Conservation (phyloP, 2,329 filamentous ascomycete species). For the Fusarium phyllophilum region DNA sequence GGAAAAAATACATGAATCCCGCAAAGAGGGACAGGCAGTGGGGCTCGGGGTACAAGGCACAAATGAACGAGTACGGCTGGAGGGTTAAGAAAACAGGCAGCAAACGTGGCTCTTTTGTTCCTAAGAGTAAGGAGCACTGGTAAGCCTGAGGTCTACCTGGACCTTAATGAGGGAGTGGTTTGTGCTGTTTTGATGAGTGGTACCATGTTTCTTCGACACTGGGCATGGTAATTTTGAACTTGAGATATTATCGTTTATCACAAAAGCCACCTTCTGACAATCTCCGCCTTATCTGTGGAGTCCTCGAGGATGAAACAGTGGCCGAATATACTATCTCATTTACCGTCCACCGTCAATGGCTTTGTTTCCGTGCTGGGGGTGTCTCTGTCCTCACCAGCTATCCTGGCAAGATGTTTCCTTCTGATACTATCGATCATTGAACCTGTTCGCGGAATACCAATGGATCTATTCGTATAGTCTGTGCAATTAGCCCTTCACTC, state of each 20-base stretch:
- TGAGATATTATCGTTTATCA: no score
- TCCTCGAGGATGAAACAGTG: no score
- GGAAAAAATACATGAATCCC: not conserved
- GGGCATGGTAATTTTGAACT: not conserved
- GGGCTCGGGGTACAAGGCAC: not conserved
- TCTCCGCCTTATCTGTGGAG: no score
- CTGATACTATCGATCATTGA: not conserved
- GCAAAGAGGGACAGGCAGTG: not conserved
- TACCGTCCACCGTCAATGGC: not conserved
- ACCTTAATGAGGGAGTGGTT: accelerated
- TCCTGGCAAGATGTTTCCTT: not conserved
- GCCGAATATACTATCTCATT: not conserved
- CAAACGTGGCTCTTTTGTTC: not conserved
- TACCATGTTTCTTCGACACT: not conserved
- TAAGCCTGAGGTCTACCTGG: not conserved
- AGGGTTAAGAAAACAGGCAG: not conserved
- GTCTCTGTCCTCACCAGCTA: not conserved
- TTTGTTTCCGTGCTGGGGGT: accelerated
- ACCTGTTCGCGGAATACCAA: not conserved
- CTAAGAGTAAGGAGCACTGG: not conserved
- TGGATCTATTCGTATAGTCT: accelerated
- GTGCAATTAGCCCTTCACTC: not conserved
- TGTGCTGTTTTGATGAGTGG: not conserved
- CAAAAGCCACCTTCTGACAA: no score
- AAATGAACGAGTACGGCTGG: not conserved